Conservation (phyloP, 179 eudicot genomes). For the Beta macrorhiza region DNA sequence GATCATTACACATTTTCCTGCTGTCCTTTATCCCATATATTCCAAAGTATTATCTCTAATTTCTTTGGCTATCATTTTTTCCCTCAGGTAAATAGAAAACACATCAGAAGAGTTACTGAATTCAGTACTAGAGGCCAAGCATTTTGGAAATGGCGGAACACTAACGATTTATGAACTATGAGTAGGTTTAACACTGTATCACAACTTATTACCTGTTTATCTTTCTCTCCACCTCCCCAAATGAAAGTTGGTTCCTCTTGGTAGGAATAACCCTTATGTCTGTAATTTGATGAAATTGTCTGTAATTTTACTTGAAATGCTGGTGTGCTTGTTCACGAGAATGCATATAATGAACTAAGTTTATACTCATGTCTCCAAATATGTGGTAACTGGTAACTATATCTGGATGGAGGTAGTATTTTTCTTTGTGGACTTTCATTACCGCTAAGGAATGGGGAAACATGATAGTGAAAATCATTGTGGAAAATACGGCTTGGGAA, state of each 20-base stretch:
- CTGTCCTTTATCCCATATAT: neutral
- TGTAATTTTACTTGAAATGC: neutral
- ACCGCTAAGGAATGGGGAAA: neutral
- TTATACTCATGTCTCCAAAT: too few relatives aligned
- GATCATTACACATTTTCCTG: neutral
- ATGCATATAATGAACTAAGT: neutral
- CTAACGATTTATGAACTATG: neutral
- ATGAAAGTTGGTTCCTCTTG: neutral
- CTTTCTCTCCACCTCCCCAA: neutral
- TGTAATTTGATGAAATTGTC: neutral
- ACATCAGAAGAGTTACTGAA: neutral
- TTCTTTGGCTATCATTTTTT: neutral
- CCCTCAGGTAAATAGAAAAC: conserved; percentile 16
- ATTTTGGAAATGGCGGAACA: neutral
- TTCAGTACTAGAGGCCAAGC: neutral
- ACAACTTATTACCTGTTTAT: neutral
- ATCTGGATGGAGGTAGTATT: too few relatives aligned
- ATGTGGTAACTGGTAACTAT: too few relatives aligned
- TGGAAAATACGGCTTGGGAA: neutral
- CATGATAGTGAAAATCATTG: neutral
- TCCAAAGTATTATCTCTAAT: neutral
- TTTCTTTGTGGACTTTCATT: too few relatives aligned
- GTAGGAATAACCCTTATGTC: neutral
- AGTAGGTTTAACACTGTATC: neutral
- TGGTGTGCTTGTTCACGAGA: neutral